phyloP scores from a whole-genome alignment of 2,329 filamentous ascomycete species.

The Talaromyces piceae region DNA sequence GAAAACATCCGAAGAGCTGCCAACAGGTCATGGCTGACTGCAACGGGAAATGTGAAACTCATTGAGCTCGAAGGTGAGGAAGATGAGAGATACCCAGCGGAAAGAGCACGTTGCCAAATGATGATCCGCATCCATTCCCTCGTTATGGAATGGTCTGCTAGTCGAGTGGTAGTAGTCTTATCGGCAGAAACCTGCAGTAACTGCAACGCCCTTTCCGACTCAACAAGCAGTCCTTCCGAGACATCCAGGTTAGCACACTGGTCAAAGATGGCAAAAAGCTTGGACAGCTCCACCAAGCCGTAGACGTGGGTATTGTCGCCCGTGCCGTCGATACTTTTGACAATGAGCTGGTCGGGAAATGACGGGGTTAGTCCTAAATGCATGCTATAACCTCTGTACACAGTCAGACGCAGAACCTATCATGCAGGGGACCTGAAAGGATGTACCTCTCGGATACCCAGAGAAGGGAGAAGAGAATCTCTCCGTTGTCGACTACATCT shows the following conservation, averaged over 20 bases:
- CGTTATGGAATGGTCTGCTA: slow-evolving; percentile 24
- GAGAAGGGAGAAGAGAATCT: slow-evolving; percentile 20
- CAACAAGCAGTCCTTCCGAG: slow-evolving; percentile 11
- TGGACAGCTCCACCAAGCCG: slow-evolving; percentile 19
- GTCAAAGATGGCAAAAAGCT: slow-evolving; percentile 21
- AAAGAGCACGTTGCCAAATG: slow-evolving; percentile 24
- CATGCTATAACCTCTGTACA: slow-evolving; percentile 23
- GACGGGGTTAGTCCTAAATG: slow-evolving; percentile 23
- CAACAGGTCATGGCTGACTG: slow-evolving; percentile 21
- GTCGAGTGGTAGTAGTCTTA: slow-evolving; percentile 15
- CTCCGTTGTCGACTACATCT: slow-evolving; percentile 18
- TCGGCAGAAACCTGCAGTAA: slow-evolving; percentile 12
- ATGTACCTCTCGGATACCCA: slow-evolving; percentile 26
- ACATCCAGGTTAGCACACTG: slow-evolving; percentile 10
- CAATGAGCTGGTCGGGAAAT: slow-evolving; percentile 13
- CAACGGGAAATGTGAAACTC: slow-evolving; percentile 20
- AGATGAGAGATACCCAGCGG: slow-evolving; percentile 20
- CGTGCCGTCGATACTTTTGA: slow-evolving; percentile 4
- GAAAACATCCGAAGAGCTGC: slow-evolving; percentile 18
- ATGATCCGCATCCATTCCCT: slow-evolving; percentile 28
- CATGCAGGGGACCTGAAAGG: not conserved
- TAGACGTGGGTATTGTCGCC: slow-evolving; percentile 15
- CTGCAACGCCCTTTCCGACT: slow-evolving; percentile 18
- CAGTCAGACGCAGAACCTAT: not conserved
- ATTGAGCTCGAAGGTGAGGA: slow-evolving; percentile 15